Evolutionary conservation across 202 grass and related monocot species (phyloP).

Genomic region (Setaria viridis): DNA sequence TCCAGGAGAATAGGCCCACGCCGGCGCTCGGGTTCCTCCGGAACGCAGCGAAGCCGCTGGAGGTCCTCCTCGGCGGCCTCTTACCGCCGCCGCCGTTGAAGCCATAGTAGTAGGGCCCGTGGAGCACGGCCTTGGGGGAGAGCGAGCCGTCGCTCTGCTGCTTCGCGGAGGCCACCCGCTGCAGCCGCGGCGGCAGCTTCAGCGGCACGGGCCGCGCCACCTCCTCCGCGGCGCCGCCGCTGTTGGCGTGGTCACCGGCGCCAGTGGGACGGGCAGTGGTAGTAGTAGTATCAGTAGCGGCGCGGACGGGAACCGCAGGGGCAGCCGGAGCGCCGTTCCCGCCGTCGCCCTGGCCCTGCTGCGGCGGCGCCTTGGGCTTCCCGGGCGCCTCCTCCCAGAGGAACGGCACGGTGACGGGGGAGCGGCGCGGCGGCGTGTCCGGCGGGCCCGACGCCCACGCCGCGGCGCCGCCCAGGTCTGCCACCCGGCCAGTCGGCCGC

Average conservation of each 20-base stretch:
- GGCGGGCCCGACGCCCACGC: slow-evolving; percentile 24
- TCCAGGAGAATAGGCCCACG: not conserved
- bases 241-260: not conserved
- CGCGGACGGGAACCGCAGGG: not conserved
- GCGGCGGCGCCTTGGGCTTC: slow-evolving; percentile 41
- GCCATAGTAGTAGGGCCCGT: slow-evolving; percentile 38
- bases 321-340: not conserved
- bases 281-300: no score
- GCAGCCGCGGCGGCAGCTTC: slow-evolving; percentile 68
- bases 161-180: slow-evolving; percentile 13
- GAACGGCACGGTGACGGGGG: slow-evolving; percentile 63
- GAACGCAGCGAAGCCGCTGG: not conserved
- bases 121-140: slow-evolving; percentile 50
- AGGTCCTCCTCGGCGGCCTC: slow-evolving; percentile 28
- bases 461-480: not conserved
- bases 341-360: not conserved
- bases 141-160: not conserved
- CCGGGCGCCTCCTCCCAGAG: slow-evolving; percentile 73
- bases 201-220: slow-evolving; percentile 7
- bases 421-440: slow-evolving; percentile 48
- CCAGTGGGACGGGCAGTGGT: no score
- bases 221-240: no score
- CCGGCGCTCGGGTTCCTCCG: not conserved
- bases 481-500: slow-evolving; percentile 4
- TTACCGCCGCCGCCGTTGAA: not conserved